Percentiles rank a stretch among this genome's conserved stretches.
These are phyloP conservation scores for Penicillium vulpinum DNA, from an alignment of 2,329 filamentous ascomycete genomes.

Conservation along the genomic window DNA sequence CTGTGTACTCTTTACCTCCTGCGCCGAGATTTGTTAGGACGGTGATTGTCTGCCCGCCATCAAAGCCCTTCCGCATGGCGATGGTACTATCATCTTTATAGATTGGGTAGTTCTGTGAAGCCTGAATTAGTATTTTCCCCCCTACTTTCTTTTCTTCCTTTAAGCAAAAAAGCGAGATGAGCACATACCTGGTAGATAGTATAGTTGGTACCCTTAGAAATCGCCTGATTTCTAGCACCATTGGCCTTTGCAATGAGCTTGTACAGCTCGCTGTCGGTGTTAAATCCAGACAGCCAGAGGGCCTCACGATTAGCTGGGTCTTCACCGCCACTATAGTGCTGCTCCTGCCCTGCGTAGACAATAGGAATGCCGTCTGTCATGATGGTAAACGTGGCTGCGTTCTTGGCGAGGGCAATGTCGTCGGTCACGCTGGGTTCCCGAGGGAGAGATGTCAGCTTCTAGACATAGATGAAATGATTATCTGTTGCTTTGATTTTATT, in stretches of 20 bases:
- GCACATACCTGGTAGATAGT: constrained; percentile 36
- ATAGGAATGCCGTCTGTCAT: constrained; percentile 62
- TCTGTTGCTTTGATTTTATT: not conserved
- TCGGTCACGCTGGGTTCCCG: constrained; percentile 22
- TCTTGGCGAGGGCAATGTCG: constrained; percentile 53
- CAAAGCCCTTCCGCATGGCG: constrained; percentile 45
- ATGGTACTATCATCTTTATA: constrained; percentile 48
- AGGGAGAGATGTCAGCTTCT: not conserved
- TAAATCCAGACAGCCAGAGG: constrained; percentile 56
- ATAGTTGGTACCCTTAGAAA: constrained; percentile 40
- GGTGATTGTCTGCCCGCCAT: constrained; percentile 43
- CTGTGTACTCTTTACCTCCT: constrained; percentile 24
- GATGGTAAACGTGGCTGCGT: constrained; percentile 61
- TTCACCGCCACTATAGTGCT: constrained; percentile 55
- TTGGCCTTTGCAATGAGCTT: constrained; percentile 50
- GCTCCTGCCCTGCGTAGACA: constrained; percentile 66
- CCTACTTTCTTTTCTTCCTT: not conserved
- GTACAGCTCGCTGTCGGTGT: constrained; percentile 51
- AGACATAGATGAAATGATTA: not conserved
- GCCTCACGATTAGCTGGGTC: constrained; percentile 56
- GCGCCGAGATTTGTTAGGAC: constrained; percentile 48
- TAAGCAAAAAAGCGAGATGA: not conserved
- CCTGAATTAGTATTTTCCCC: not conserved
- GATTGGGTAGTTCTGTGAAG: constrained; percentile 39
- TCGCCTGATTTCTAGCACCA: constrained; percentile 49